phyloP scores from a whole-genome alignment of 176 grass and related monocot species.

The Urochloa ruziziensis region DNA sequence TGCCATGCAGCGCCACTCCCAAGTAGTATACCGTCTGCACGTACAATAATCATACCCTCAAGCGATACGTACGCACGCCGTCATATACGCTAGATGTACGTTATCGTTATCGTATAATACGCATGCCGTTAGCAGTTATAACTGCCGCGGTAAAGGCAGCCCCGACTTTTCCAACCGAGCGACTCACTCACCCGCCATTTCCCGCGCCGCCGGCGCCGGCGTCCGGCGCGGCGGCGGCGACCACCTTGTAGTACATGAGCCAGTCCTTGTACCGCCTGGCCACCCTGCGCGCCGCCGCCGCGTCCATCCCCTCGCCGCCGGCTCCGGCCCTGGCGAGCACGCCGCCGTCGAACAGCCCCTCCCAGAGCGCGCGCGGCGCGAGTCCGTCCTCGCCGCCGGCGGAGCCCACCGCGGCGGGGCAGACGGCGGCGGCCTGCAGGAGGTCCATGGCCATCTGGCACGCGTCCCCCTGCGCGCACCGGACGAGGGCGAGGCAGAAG shows the following conservation, averaged over 20 bases:
- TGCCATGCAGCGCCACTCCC: background rate
- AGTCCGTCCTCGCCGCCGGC: slow-evolving; percentile 32
- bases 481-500: slow-evolving; percentile 83
- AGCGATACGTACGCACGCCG: background rate
- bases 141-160: slow-evolving; percentile 37
- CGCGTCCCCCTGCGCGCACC: slow-evolving; percentile 57
- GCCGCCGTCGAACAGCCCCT: slow-evolving; percentile 53
- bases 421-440: slow-evolving; percentile 67
- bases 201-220: background rate
- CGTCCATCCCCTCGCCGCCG: slow-evolving; percentile 42
- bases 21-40: background rate
- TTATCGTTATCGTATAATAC: background rate
- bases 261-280: slow-evolving; percentile 84
- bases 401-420: slow-evolving; percentile 31
- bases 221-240: slow-evolving; percentile 42
- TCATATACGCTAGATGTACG: background rate
- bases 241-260: slow-evolving; percentile 96
- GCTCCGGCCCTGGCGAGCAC: slow-evolving; percentile 28
- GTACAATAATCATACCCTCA: background rate
- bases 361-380: slow-evolving; percentile 62
- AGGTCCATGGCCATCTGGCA: slow-evolving; percentile 96
- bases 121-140: slow-evolving; percentile 39
- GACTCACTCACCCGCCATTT: slow-evolving; percentile 52
- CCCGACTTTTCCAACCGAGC: background rate
- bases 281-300: slow-evolving; percentile 47